Conservation (phyloP, 2,329 filamentous ascomycete genomes). For the Coniella lustricola region DNA sequence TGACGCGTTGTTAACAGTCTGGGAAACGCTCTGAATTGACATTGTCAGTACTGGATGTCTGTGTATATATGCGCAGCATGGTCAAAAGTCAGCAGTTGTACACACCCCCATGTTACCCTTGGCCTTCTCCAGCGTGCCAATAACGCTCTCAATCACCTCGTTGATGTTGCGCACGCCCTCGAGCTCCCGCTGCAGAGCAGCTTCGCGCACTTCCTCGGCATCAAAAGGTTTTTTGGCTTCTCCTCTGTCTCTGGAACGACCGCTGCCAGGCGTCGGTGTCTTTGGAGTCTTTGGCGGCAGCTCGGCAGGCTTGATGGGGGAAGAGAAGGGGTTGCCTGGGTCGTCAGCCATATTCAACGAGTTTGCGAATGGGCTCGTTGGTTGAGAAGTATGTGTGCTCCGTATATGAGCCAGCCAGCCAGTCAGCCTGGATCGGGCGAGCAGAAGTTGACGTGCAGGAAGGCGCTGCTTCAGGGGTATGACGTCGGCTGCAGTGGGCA, state of each 20-base stretch:
- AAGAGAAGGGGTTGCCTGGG: constrained; percentile 31
- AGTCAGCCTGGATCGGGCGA: no score
- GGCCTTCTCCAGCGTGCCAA: constrained; percentile 63
- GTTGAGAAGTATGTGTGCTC: neutral
- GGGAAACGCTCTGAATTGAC: constrained; percentile 54
- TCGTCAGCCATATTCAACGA: constrained; percentile 35
- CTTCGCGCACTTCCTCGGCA: constrained; percentile 62
- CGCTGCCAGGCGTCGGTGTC: constrained; percentile 8
- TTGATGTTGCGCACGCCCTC: constrained; percentile 83
- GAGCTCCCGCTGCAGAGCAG: constrained; percentile 68
- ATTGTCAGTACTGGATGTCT: neutral
- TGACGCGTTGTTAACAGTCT: constrained; percentile 80
- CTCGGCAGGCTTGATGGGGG: constrained; percentile 24
- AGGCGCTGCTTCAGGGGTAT: no score
- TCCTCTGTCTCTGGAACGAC: constrained; percentile 19
- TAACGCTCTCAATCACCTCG: constrained; percentile 72
- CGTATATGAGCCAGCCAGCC: neutral
- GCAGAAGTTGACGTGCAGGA: no score
- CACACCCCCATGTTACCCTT: constrained; percentile 71
- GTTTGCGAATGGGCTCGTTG: neutral
- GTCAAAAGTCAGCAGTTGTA: no score
- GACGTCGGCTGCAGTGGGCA: neutral
- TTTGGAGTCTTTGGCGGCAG: constrained; percentile 33
- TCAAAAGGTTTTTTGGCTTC: constrained; percentile 44
- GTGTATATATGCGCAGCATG: no score